Base-by-base conservation (phyloP, 2,329 filamentous ascomycete species). In the Annulohypoxylon truncatum region DNA sequence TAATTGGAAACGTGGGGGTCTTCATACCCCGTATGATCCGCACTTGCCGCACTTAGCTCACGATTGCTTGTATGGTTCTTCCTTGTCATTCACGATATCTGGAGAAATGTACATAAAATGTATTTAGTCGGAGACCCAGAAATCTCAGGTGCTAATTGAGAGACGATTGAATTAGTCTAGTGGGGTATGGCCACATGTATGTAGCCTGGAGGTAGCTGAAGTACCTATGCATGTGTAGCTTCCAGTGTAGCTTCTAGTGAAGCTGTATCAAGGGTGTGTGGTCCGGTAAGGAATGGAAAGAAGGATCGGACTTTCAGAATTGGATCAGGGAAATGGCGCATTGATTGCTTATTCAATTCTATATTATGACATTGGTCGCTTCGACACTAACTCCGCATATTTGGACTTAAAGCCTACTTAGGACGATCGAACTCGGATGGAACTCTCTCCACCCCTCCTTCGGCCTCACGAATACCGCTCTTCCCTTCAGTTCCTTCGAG, bases 311-410 rank as follows among this genome's bases (percentile, higher is more conserved):
- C 47, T 53, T 63, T 63, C 20, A 58, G 28, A 48, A 47, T 7
- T 52, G 8, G 33, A 35, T 6, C 10, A 57, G 54, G 29, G 56
- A 64, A 60, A 64, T 64, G 22, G 55, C 61, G 56, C 61, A 61
- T 50, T 53, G 44, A 24, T 54, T 40, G 55, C 20, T 24, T 46
- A 46, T n/a, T 26, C 13, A n/a, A 15, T 24, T 18, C 38, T 15
- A 8, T 29, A 55, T 12, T 44, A 35, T 24, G 20, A 20, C 50
- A 38, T 38, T 52, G 15, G 42, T 42, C 52, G 57, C 57, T 58
- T n/a, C 24, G 4, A 40, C 28, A 59, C 61, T 69, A 69, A 67
- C 61, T 69, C 64, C 67, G 67, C 56, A 31, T 31, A 33, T 9
- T 24, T 54, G 9, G 22, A 48, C 38, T 50, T 58, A 66, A 61